Conservation (phyloP, 805 yeast genomes). For the Candida stauntonica region DNA sequence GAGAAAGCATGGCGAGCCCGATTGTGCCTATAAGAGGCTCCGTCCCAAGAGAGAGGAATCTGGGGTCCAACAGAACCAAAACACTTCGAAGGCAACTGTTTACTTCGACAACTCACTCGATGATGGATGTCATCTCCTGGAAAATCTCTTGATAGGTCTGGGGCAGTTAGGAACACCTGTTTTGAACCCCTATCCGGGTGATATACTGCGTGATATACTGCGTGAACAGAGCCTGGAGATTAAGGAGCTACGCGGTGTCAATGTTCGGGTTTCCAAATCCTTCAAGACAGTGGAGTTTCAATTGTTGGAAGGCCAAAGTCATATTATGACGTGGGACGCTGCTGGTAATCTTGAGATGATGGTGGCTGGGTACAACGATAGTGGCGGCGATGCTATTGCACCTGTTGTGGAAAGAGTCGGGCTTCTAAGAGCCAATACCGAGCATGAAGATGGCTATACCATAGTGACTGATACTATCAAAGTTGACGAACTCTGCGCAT, state of each 20-base stretch:
- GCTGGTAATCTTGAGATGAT: slow-evolving; percentile 21
- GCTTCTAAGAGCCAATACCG: background rate
- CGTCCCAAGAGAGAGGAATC: too few species aligned
- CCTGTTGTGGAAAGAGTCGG: slow-evolving; percentile 1
- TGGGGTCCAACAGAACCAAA: too few species aligned
- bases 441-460: background rate
- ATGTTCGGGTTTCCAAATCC: background rate
- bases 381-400: too few species aligned
- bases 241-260: slow-evolving; percentile 5
- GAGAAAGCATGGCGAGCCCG: background rate
- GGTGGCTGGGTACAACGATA: background rate
- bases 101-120: too few species aligned
- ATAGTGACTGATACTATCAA: background rate
- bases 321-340: slow-evolving; percentile 15
- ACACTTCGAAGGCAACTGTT: too few species aligned
- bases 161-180: background rate
- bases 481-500: slow-evolving; percentile 14
- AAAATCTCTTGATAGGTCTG: background rate
- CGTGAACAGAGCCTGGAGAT: background rate
- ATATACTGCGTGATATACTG: background rate
- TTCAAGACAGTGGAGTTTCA: background rate
- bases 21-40: too few species aligned
- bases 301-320: background rate
- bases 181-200: background rate
- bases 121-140: too few species aligned